Base-by-base conservation (phyloP, 805 yeast species). In the Yueomyces sp. region DNA sequence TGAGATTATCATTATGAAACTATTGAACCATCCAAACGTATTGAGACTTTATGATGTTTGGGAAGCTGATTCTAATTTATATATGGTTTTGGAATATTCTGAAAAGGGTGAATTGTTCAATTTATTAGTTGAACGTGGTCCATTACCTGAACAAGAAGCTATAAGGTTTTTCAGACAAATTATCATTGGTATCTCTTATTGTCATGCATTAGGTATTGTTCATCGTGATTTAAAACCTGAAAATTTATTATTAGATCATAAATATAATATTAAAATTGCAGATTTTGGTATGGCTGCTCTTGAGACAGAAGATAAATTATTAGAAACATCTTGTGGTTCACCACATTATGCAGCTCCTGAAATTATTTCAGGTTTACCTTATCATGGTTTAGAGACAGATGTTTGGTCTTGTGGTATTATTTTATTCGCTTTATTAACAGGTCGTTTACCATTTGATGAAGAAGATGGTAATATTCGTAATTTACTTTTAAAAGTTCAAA, bases 261-360 rank as follows among this genome's bases (percentile, higher is more conserved):
- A 85, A 59, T 76, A 80, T 49, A 87, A 86, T 62, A 88, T 92
- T 61, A 92, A 92, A 62, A 86, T 92, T 51, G 98, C 98, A 7
- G 98, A 92, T 64, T 92, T 92, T 60, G 98, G 98, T 33, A 92
- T 92, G 98, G 98, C 98, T 19, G 97, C 98, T 5, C 67, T 92
- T 40, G 97, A 92, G 61, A 76, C 85, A 31, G 75, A 74, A 43
- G 90, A 80, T 51, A 77, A 82, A 53, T 66, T 90, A 56, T 69
- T 92, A 45, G 96, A 90, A 61, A 92, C 98, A 3, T 81, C 94
- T 26, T 92, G 98, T 64, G 98, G 98, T 1, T 87, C 96, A 19
- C 98, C 98, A 6, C 98, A 92, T 62, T 92, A 92, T 63, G 98
- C 97, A 2, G 85, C 96, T 7, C 98, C 98, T 0, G 98, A 92